Evolutionary conservation across 257 asterid genomes (phyloP).

Genomic region (Eustoma russellianum): DNA sequence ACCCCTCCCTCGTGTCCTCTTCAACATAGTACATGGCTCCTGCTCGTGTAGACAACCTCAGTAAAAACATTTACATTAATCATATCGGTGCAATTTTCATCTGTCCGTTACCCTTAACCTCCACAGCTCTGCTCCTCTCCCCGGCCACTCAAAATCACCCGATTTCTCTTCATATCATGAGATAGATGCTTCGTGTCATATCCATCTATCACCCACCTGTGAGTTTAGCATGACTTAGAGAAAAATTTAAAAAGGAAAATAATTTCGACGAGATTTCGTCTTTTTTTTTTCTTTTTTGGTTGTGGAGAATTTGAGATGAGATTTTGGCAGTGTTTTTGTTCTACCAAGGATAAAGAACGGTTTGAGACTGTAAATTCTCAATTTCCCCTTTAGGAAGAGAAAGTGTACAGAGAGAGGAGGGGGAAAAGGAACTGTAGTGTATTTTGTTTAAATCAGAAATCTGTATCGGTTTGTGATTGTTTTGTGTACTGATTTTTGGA

Average conservation of each 20-base stretch:
- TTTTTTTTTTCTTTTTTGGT: too few species aligned
- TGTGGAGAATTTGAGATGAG: constrained; percentile 14
- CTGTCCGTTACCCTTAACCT: too few species aligned
- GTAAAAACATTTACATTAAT: constrained; percentile 6
- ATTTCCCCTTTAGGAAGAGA: constrained; percentile 21
- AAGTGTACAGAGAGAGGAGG: constrained; percentile 10
- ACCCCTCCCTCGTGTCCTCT: constrained; percentile 9
- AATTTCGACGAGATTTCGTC: background rate
- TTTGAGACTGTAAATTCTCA: constrained; percentile 14
- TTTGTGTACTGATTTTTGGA: constrained; percentile 14
- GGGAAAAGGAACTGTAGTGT: constrained; percentile 1
- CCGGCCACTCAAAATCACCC: background rate
- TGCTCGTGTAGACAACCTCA: background rate
- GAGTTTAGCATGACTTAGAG: constrained; percentile 5
- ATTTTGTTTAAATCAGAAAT: background rate
- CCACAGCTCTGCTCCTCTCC: background rate
- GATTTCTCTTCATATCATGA: background rate
- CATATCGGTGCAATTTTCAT: constrained; percentile 7
- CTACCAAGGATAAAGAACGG: constrained; percentile 14
- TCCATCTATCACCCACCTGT: background rate
- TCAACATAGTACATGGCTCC: constrained; percentile 6
- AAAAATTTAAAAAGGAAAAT: constrained; percentile 11
- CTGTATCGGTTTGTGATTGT: background rate
- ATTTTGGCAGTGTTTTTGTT: constrained; percentile 13
- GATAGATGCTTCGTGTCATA: background rate